Conservation (phyloP, 108 stramenopile species). For the Pseudonitzschia pungens region DNA sequence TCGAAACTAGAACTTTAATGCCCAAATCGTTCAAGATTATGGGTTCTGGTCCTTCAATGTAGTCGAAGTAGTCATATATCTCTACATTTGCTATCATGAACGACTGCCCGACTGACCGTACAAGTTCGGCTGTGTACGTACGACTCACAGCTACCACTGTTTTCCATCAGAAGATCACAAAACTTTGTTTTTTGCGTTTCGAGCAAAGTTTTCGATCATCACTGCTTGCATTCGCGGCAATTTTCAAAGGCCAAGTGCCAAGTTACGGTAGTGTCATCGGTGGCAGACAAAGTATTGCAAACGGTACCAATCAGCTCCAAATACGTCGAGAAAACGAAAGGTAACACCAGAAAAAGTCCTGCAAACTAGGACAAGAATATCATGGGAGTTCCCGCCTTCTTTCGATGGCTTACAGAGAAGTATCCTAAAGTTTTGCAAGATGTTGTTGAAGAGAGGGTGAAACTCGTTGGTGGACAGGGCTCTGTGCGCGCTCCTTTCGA, state of each 20-base stretch:
- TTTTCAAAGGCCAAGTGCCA: no score
- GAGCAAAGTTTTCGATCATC: background rate
- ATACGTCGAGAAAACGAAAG: background rate
- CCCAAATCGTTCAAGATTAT: no score
- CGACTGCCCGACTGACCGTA: background rate
- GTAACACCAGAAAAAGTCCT: background rate
- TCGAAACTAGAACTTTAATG: no score
- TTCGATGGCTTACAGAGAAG: constrained; percentile 98
- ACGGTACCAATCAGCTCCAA: background rate
- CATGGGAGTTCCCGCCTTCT: constrained; percentile 99
- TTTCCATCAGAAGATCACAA: background rate
- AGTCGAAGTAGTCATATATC: no score
- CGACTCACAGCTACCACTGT: background rate
- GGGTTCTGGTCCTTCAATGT: no score
- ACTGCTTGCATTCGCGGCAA: no score
- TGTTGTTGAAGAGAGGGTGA: constrained; percentile 91
- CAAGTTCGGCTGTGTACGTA: background rate
- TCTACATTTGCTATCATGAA: background rate
- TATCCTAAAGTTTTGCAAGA: constrained; percentile 95
- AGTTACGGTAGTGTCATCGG: no score
- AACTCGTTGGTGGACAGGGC: constrained; percentile 55
- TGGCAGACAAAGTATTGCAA: no score
- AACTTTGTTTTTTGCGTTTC: background rate
- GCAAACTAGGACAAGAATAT: background rate
- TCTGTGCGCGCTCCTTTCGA: constrained; percentile 81